Percentiles rank a stretch among this genome's conserved stretches.
phyloP scores from a whole-genome alignment of 495 filamentous ascomycete genomes.

The Penicillium ochrochloron region DNA sequence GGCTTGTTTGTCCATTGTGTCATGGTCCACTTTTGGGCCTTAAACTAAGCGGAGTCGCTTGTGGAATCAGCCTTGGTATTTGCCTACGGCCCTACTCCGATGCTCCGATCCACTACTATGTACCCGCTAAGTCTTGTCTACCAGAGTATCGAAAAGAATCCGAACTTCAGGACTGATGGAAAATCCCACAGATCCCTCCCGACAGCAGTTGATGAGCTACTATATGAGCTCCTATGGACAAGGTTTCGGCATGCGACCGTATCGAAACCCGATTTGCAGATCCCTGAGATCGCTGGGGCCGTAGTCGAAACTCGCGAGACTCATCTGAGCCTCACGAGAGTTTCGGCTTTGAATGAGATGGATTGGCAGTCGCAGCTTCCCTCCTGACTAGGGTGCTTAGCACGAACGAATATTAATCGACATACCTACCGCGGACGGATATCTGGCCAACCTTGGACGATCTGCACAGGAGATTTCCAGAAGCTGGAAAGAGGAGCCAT shows the following conservation, averaged over 20 bases:
- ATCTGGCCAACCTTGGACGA: neutral
- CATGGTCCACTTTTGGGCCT: conserved; percentile 12
- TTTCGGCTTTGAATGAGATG: neutral
- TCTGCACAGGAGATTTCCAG: neutral
- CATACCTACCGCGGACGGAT: neutral
- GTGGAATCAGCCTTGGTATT: neutral
- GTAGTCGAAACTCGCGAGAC: neutral
- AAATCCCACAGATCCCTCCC: neutral
- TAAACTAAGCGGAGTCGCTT: conserved; percentile 6
- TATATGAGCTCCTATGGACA: neutral
- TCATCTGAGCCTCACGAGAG: neutral
- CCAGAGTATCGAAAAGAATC: neutral
- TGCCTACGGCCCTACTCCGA: too few relatives aligned
- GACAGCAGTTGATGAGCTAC: neutral
- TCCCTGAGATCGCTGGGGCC: neutral
- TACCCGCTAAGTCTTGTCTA: neutral
- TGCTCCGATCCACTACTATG: neutral
- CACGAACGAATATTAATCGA: conserved; percentile 3
- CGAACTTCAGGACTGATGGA: neutral
- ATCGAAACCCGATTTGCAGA: neutral
- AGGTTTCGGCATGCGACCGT: neutral
- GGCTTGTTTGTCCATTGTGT: neutral
- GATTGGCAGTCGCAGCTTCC: neutral
- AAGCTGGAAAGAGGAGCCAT: neutral
- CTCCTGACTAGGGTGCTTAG: neutral